Base-by-base conservation (phyloP, 2,329 filamentous ascomycete species). In the Elsinoe batatas region DNA sequence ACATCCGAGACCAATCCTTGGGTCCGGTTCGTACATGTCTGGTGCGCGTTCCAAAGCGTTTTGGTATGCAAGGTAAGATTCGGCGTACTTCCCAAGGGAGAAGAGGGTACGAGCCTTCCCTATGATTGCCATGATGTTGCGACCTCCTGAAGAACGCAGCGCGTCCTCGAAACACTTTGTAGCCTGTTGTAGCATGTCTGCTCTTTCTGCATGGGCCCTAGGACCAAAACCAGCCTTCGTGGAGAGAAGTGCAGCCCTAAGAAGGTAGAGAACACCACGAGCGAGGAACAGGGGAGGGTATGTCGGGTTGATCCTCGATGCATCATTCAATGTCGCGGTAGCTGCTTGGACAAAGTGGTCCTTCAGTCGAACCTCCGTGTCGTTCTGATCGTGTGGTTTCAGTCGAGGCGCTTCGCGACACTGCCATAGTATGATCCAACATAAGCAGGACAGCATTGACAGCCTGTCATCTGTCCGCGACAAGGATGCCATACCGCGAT, bases 141-240 rank as follows among this genome's bases (percentile, higher is more conserved):
- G 87, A 26, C 86, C 84, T 56, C 85, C 80, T 0, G 91, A 96
- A 5, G 87, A 83, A 60, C 89, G 84, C 51, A 93, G 83, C 2
- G 91, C 90, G 69, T 97, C 91, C 61, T 98, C 93, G 67, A 98
- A 98, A 59, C 88, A 89, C 71, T 95, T 96, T 59, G 91, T 76
- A 1, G 93, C 91, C 59, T 87, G 83, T 63, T 89, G 88, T 59
- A 96, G 72, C 37, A 90, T 83, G 62, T 96, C 90, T 51, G 84
- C 79, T 67, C 79, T 74, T 65, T 95, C 89, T 2, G 83, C 73
- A 37, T 74, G 81, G 61, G 91, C 86, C 38, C 84, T 75, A 7
- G 77, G 75, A 15, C 81, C 81, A 7, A 80, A 78, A 5, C 79
- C 79, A 1, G 80, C 72, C 62, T 88, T 89, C 1, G 87, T 81